Percentiles rank a stretch among this genome's conserved stretches.
Conservation (phyloP, 305 asterid species). For the Fraxinus angustifolia region DNA sequence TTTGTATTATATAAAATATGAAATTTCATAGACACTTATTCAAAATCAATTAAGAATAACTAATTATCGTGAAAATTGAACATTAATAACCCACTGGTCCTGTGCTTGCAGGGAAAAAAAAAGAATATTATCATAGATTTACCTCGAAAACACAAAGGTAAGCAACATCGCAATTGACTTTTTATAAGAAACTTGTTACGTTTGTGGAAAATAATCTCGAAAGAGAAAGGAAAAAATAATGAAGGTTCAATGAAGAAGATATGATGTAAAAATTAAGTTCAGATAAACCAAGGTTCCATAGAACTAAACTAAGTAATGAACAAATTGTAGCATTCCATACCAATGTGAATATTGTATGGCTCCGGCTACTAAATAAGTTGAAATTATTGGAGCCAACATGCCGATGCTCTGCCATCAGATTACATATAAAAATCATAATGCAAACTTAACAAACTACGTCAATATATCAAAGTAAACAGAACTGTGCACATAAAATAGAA, state of each 20-base stretch:
- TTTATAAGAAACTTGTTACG: background rate
- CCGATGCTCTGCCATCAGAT: slow-evolving; percentile 80
- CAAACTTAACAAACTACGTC: slow-evolving; percentile 8
- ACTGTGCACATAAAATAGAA: slow-evolving; percentile 2
- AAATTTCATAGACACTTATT: background rate
- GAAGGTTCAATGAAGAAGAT: background rate
- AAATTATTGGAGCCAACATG: slow-evolving; percentile 98
- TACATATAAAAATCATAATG: slow-evolving; percentile 24
- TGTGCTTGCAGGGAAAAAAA: background rate
- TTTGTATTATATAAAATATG: background rate
- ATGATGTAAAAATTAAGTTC: slow-evolving; percentile 5
- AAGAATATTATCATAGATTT: background rate
- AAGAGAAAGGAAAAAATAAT: background rate
- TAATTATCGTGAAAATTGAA: background rate
- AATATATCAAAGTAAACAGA: slow-evolving; percentile 2
- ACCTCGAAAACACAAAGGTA: background rate
- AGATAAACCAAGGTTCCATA: background rate
- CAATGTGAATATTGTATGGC: slow-evolving; percentile 97
- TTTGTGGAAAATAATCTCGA: background rate
- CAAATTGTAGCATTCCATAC: slow-evolving; percentile 40
- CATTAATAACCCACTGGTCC: background rate
- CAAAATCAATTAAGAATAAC: background rate
- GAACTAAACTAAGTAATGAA: background rate
- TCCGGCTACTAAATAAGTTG: slow-evolving; percentile 98
- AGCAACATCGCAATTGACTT: background rate